phyloP scores from a whole-genome alignment of 2,329 filamentous ascomycete species.

The Corinectria fuckeliana region DNA sequence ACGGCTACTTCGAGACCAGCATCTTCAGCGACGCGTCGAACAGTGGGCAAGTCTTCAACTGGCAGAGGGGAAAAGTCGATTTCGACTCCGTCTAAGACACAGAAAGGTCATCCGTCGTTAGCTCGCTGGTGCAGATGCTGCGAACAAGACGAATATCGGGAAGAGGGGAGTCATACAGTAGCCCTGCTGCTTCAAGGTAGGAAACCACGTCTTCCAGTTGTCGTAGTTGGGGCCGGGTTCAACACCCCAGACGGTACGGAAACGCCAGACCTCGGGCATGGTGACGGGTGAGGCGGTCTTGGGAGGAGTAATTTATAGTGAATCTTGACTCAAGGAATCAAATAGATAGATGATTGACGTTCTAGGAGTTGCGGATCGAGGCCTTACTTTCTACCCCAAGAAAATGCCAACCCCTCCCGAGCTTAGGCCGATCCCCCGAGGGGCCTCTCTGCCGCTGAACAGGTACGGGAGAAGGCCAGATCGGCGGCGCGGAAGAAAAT shows the following conservation, averaged over 20 bases:
- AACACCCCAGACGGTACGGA: constrained; percentile 20
- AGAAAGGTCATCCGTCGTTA: neutral
- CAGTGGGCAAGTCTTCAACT: neutral
- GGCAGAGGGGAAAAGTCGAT: constrained; percentile 7
- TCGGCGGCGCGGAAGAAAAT: constrained; percentile 9
- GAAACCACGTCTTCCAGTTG: constrained; percentile 19
- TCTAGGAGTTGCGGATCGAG: neutral
- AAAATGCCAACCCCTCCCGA: neutral
- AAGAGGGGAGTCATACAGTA: constrained; percentile 8
- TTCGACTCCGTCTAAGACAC: constrained; percentile 5
- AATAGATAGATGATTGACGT: neutral
- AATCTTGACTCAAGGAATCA: neutral
- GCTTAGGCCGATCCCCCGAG: neutral
- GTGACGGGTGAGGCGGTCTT: neutral
- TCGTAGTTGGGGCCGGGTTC: constrained; percentile 16
- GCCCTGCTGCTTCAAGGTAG: constrained; percentile 20
- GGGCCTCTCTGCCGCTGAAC: no score
- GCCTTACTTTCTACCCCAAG: constrained; percentile 3
- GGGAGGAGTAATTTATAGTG: no score
- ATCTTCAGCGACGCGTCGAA: constrained; percentile 4
- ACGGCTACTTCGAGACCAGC: constrained; percentile 13
- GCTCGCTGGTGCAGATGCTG: neutral
- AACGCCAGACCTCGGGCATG: constrained; percentile 18
- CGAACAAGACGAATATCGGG: neutral
- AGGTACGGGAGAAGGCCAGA: no score